Conservation (phyloP, 768 basidiomycete genomes). For the Erythrobasidium yunnanense region DNA sequence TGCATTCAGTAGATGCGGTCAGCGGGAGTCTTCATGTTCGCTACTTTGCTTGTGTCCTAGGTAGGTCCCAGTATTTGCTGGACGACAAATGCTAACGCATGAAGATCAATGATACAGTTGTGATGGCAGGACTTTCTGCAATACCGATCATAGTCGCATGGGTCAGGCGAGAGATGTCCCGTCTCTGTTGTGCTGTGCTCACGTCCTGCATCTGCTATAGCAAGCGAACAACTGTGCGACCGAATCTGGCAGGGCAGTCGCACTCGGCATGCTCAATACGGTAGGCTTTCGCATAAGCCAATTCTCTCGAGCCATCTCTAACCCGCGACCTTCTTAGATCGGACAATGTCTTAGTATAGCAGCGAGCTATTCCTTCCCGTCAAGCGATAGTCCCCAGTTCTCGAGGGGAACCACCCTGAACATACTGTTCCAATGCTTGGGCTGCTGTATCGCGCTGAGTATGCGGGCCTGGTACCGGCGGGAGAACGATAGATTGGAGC, state of each 20-base stretch:
- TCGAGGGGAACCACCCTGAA: conserved; percentile 41
- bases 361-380: conserved; percentile 41
- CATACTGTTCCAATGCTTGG: conserved; percentile 42
- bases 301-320: too few species aligned
- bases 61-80: too few species aligned
- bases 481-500: conserved; percentile 43
- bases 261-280: conserved; percentile 44
- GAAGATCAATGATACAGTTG: too few species aligned
- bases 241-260: conserved; percentile 41
- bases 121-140: too few species aligned
- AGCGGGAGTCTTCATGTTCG: conserved; percentile 38
- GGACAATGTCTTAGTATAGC: conserved; percentile 43
- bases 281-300: too few species aligned
- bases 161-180: not conserved
- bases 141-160: conserved; percentile 29
- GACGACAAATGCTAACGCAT: too few species aligned
- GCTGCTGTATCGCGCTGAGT: conserved; percentile 37
- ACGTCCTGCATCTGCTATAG: conserved; percentile 38
- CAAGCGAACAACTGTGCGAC: conserved; percentile 39
- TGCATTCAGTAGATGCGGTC: conserved; percentile 38
- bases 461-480: conserved; percentile 41
- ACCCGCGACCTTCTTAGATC: too few species aligned
- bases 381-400: conserved; percentile 41
- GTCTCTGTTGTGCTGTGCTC: not conserved
- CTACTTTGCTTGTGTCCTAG: conserved; percentile 44